Percentiles rank a stretch among this genome's conserved stretches.
These are phyloP conservation scores for Geosmithia flava DNA, from an alignment of 2,329 filamentous ascomycete species.

Conservation along the genomic window DNA sequence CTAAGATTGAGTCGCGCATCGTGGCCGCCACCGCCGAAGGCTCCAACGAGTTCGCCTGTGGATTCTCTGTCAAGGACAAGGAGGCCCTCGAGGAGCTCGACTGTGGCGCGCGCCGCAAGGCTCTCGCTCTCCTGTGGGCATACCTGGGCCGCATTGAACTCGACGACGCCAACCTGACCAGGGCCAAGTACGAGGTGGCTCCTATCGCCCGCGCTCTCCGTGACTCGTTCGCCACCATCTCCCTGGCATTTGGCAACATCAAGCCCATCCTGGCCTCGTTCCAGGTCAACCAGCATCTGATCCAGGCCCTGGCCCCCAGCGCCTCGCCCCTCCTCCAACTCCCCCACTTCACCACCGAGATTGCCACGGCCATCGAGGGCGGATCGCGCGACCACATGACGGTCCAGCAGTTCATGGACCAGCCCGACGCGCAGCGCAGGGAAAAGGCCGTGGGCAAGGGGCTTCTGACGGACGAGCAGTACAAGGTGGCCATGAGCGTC, in stretches of 20 bases:
- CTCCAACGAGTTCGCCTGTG: slow-evolving; percentile 32
- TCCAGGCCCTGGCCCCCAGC: slow-evolving; percentile 77
- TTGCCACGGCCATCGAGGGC: slow-evolving; percentile 58
- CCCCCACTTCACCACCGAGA: slow-evolving; percentile 64
- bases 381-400: slow-evolving; percentile 63
- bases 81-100: slow-evolving; percentile 70
- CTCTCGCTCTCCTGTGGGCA: slow-evolving; percentile 83
- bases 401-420: slow-evolving; percentile 79
- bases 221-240: slow-evolving; percentile 75
- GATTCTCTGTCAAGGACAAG: slow-evolving; percentile 62
- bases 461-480: slow-evolving; percentile 65
- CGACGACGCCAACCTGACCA: slow-evolving; percentile 63
- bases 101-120: slow-evolving; percentile 69
- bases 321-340: slow-evolving; percentile 85
- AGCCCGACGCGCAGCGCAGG: slow-evolving; percentile 63
- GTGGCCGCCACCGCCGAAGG: slow-evolving; percentile 38
- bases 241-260: slow-evolving; percentile 77
- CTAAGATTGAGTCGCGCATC: slow-evolving; percentile 74
- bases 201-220: slow-evolving; percentile 77
- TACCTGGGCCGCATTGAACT: slow-evolving; percentile 85
- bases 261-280: slow-evolving; percentile 73
- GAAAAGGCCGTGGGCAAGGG: slow-evolving; percentile 56
- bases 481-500: slow-evolving; percentile 61
- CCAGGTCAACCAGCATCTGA: slow-evolving; percentile 70
- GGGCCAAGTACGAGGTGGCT: slow-evolving; percentile 80